phyloP scores from a whole-genome alignment of 1,139 yeast species.

The Scheffersomyces quercinus region DNA sequence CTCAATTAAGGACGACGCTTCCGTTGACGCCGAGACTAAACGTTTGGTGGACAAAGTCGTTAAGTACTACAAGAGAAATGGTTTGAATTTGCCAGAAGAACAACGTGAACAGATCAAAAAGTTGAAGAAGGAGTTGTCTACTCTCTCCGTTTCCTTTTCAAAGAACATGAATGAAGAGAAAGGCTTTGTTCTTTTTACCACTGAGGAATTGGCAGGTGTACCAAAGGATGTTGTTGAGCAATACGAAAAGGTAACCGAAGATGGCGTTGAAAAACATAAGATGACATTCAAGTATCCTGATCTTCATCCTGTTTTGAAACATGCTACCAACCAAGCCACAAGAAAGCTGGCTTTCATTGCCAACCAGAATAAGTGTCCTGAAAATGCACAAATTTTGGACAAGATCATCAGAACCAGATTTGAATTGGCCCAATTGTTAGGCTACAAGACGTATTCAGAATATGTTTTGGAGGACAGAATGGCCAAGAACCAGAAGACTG shows the following conservation, averaged over 20 bases:
- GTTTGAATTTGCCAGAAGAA: conserved; percentile 60
- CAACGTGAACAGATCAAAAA: conserved; percentile 56
- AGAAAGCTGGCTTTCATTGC: conserved; percentile 66
- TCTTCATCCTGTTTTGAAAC: conserved; percentile 70
- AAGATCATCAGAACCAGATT: conserved; percentile 63
- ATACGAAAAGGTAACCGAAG: conserved; percentile 49
- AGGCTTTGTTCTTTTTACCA: conserved; percentile 57
- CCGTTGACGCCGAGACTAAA: conserved; percentile 54
- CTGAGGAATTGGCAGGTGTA: conserved; percentile 71
- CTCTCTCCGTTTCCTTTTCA: conserved; percentile 55
- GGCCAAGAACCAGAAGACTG: conserved; percentile 70
- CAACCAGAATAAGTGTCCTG: conserved; percentile 64
- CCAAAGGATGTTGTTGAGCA: conserved; percentile 62
- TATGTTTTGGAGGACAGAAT: conserved; percentile 72
- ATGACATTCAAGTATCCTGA: conserved; percentile 85
- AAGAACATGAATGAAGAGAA: conserved; percentile 73
- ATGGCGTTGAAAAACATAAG: conserved; percentile 48
- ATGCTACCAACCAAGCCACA: conserved; percentile 62
- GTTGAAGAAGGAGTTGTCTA: conserved; percentile 60
- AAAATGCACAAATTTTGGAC: conserved; percentile 58
- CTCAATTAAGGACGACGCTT: conserved; percentile 23
- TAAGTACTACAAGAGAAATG: conserved; percentile 60
- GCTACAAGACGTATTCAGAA: conserved; percentile 67
- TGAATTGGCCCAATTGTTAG: conserved; percentile 61
- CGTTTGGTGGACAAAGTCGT: conserved; percentile 59